Base-by-base conservation (phyloP, 306 rosid genomes). In the Geum urbanum region DNA sequence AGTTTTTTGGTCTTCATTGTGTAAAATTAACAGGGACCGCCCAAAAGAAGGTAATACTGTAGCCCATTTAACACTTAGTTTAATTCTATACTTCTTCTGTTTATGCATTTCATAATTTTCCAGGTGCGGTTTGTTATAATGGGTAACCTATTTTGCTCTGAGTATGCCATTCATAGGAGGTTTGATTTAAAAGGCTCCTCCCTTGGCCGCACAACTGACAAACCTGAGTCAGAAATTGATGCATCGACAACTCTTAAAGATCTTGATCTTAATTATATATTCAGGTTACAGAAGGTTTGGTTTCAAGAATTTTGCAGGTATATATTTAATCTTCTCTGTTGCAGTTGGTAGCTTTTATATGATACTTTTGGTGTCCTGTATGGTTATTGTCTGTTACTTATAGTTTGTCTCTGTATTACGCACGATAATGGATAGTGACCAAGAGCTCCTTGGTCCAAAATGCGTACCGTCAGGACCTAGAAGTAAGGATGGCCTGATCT, bases 121-220 rank as follows among this genome's bases (percentile, higher is more conserved):
- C 84, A 94, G 98, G 98, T 94, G 67, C 89, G 99, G 12, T 94
- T 94, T 76, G 92, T 94, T 77, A 91, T 94, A 60, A 94, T 94
- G 99, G 96, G 97, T 76, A 94, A 94, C 71, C 82, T 94, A 51
- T 94, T 94, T 69, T 89, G 97, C 77, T 81, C 99, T 2, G 85
- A 87, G 64, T 76, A 77, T 58, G 56, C 72, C 59, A 91, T 94
- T 72, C 99, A 94, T 13, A 75, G 87, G 74, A 88, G 99, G 59
- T 94, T 91, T 43, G 99, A 94, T 74, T 77, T 94, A 55, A 94
- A 94, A 87, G 99, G 99, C 63, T 94, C 99, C 18, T 85, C 97
- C 19, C 91, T 81, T 27, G 99, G 99, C 51, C 96, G 99, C 49
- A 72, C 78, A 18, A 91, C 99, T 0, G 85, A 86, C 68, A 94